Base-by-base conservation (phyloP, 441 rosid genomes). In the Syzygium syzygioides region DNA sequence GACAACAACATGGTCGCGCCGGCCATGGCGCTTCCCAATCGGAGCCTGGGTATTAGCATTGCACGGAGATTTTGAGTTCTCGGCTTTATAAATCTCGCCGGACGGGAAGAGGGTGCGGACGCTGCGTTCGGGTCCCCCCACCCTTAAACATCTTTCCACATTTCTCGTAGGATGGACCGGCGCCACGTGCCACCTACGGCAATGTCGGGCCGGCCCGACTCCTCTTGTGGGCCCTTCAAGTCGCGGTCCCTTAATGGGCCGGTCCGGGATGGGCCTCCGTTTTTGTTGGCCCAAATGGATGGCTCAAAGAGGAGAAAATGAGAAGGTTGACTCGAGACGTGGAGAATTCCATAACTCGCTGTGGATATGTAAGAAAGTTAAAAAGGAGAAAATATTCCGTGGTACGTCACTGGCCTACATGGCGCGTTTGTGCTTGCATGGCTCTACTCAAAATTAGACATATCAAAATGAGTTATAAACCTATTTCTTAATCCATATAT, bases 1-100 rank as follows among this genome's bases (percentile, higher is more conserved):
- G 91, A 84, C 11, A 90, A 85, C 59, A 91, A 85, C 92, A 94
- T 91, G 88, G 94, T 68, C 15, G 93, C 91, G 86, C 91, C 90
- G 64, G 94, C 90, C 93, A 93, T 91, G 91, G 89, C 91, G 90
- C 91, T 89, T 56, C 83, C 83, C 18, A 87, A 86, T 30, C 93
- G 93, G 23, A 92, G 91, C 50, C 90, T 90, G 34, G 34, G 79
- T 7, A 84, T 90, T 45, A 91, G 91, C 95, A 93, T 93, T 88
- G 32, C 32, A 18, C 91, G 90, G 26, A 14, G 48, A 9, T 45
- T 12, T 41, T 37, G 80, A 71, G 48, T 34, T 19, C 41, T 7
- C 50, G 52, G 45, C n/a, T 41, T 23, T 23, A 64, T 64, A 64
- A 64, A 64, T 30, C 76, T n/a, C 76, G 76, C 76, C 76, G 37